Evolutionary conservation across 352 stramenopile genomes (phyloP).

Genomic region (Phytophthora sp.): DNA sequence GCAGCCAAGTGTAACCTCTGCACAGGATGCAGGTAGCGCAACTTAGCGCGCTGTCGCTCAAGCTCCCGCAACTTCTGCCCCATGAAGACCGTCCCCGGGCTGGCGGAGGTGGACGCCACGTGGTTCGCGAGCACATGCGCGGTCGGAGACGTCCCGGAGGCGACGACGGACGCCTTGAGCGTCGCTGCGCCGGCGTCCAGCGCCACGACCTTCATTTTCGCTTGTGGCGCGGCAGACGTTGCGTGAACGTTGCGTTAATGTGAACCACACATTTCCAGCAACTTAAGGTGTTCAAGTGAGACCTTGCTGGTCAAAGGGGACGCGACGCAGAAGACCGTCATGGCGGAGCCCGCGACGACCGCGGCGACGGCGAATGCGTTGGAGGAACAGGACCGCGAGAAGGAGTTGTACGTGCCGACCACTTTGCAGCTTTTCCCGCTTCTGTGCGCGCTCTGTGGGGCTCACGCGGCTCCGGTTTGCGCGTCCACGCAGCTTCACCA

Average conservation of each 20-base stretch:
- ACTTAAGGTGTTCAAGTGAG: neutral
- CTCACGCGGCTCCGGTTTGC: constrained; percentile 10
- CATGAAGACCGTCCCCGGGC: constrained; percentile 31
- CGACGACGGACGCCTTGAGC: constrained; percentile 65
- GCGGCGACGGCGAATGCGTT: neutral
- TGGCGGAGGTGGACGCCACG: constrained; percentile 37
- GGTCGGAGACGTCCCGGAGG: neutral
- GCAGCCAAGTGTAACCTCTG: constrained; percentile 35
- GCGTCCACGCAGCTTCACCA: constrained; percentile 27
- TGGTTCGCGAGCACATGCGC: constrained; percentile 53
- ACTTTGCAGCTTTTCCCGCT: too few relatives aligned
- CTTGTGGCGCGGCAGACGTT: too few relatives aligned
- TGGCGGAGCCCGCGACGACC: neutral
- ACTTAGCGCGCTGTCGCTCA: constrained; percentile 55
- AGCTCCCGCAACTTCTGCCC: constrained; percentile 60
- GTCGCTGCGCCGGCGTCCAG: constrained; percentile 67
- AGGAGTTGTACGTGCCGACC: constrained; percentile 32
- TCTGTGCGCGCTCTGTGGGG: neutral
- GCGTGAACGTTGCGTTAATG: too few relatives aligned
- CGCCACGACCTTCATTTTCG: constrained; percentile 46
- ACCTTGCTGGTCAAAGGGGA: constrained; percentile 12
- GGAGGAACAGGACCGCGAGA: constrained; percentile 12
- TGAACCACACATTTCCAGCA: neutral
- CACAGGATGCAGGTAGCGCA: constrained; percentile 50
- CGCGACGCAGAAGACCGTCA: neutral